Conservation (phyloP, 768 basidiomycete species). For the Cystofilobasidium macerans region DNA sequence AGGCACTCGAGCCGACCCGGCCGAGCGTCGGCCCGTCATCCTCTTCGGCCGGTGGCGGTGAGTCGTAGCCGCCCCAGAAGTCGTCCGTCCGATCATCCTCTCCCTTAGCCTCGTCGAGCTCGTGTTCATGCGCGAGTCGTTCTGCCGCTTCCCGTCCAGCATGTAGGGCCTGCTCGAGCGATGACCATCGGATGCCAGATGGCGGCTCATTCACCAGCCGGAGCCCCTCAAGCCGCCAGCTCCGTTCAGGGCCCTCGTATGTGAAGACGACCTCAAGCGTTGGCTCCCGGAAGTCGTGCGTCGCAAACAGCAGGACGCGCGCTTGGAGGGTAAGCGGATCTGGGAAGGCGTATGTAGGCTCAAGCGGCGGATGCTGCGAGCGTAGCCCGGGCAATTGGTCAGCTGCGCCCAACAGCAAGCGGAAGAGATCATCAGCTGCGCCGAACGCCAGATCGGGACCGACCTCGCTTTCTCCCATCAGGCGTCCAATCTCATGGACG, state of each 20-base stretch:
- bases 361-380: slow-evolving; percentile 17
- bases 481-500: slow-evolving; percentile 11
- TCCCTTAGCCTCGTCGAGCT: neutral
- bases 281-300: neutral
- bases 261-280: slow-evolving; percentile 6
- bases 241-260: slow-evolving; percentile 12
- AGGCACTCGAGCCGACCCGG: slow-evolving; percentile 7
- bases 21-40: slow-evolving; percentile 7
- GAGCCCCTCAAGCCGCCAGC: slow-evolving; percentile 18
- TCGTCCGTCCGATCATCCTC: neutral
- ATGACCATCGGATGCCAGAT: neutral
- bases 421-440: neutral
- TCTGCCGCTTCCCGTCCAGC: neutral
- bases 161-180: neutral
- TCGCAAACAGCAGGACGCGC: slow-evolving; percentile 10
- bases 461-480: slow-evolving; percentile 22
- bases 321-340: slow-evolving; percentile 22
- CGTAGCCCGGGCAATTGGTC: neutral
- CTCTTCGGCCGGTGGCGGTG: neutral
- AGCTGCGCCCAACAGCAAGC: neutral
- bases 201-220: neutral
- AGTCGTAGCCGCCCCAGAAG: neutral
- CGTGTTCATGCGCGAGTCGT: neutral
- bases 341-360: slow-evolving; percentile 6
- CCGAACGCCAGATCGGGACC: neutral